These are phyloP conservation scores for Colletotrichum lindemuthianum DNA, from an alignment of 2,329 filamentous ascomycete genomes.

Conservation along the genomic window DNA sequence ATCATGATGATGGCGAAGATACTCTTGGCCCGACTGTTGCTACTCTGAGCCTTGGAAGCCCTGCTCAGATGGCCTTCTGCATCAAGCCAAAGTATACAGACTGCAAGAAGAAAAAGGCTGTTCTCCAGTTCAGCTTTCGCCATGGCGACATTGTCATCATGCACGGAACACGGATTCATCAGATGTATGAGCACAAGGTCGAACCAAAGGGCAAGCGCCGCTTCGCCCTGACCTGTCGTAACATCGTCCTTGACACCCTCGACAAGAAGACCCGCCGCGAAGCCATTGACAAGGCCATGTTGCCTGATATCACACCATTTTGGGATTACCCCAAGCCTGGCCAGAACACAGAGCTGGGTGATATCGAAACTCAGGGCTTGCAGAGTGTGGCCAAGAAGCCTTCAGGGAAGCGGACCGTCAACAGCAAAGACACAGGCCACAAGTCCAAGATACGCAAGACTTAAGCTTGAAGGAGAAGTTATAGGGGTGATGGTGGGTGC, in stretches of 20 bases:
- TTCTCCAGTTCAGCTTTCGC: slow-evolving; percentile 56
- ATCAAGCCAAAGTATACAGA: slow-evolving; percentile 56
- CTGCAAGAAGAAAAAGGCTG: slow-evolving; percentile 6
- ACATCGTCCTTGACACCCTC: slow-evolving; percentile 57
- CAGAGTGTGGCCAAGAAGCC: too few relatives aligned
- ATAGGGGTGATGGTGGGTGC: too few relatives aligned
- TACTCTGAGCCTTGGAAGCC: slow-evolving; percentile 68
- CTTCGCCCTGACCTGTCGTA: slow-evolving; percentile 67
- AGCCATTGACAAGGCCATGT: slow-evolving; percentile 43
- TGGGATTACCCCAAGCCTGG: slow-evolving; percentile 23
- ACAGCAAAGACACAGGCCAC: too few relatives aligned
- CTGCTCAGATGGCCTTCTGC: slow-evolving; percentile 67
- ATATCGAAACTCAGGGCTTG: too few relatives aligned
- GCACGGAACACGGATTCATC: slow-evolving; percentile 68
- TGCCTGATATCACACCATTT: slow-evolving; percentile 42
- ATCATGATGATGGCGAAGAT: slow-evolving; percentile 73
- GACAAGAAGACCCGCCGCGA: slow-evolving; percentile 40
- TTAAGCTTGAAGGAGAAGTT: too few relatives aligned
- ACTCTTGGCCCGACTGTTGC: slow-evolving; percentile 71
- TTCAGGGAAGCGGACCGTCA: too few relatives aligned
- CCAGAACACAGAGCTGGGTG: too few relatives aligned
- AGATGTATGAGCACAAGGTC: slow-evolving; percentile 68
- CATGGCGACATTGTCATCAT: slow-evolving; percentile 75
- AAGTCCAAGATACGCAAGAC: too few relatives aligned
- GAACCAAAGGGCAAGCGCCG: slow-evolving; percentile 59